These are phyloP conservation scores for Retiboletus flavoniger DNA, from an alignment of 1,284 basidiomycete species.

Conservation along the genomic window DNA sequence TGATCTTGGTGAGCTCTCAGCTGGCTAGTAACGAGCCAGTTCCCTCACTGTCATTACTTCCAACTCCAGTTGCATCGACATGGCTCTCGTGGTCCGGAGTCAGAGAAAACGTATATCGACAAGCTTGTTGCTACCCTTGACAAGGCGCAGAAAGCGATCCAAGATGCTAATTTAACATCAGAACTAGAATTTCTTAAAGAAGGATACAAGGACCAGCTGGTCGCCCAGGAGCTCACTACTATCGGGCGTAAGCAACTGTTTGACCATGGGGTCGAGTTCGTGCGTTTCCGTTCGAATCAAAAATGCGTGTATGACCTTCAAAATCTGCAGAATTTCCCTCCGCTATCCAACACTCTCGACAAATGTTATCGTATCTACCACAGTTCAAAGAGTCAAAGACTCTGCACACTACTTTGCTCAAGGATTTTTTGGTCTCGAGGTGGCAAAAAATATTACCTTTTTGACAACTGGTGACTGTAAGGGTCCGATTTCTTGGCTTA, in stretches of 20 bases:
- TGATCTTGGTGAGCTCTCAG: constrained; percentile 37
- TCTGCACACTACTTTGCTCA: constrained; percentile 19
- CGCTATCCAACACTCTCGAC: constrained; percentile 27
- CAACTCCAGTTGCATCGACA: constrained; percentile 18
- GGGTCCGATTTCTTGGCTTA: constrained; percentile 39
- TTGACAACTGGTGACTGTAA: constrained; percentile 18
- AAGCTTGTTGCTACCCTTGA: constrained; percentile 37
- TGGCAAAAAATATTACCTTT: background rate
- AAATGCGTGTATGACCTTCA: constrained; percentile 1
- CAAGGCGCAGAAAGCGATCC: constrained; percentile 29
- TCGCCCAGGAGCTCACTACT: constrained; percentile 19
- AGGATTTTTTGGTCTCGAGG: constrained; percentile 15
- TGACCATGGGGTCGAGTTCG: constrained; percentile 22
- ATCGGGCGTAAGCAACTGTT: constrained; percentile 21
- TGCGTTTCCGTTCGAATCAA: background rate
- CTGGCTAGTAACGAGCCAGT: background rate
- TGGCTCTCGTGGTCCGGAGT: constrained; percentile 32
- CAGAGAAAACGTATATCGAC: constrained; percentile 31
- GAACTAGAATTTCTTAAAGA: constrained; percentile 42
- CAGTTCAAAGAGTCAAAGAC: constrained; percentile 33
- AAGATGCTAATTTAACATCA: constrained; percentile 33
- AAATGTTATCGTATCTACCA: constrained; percentile 38
- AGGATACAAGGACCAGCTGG: constrained; percentile 37
- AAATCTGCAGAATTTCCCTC: constrained; percentile 17
- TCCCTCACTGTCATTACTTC: background rate